Evolutionary conservation across 1,139 yeast genomes (phyloP), one percentile per base, ranked within the genome.

Genomic region (Kodamaea suecica): DNA sequence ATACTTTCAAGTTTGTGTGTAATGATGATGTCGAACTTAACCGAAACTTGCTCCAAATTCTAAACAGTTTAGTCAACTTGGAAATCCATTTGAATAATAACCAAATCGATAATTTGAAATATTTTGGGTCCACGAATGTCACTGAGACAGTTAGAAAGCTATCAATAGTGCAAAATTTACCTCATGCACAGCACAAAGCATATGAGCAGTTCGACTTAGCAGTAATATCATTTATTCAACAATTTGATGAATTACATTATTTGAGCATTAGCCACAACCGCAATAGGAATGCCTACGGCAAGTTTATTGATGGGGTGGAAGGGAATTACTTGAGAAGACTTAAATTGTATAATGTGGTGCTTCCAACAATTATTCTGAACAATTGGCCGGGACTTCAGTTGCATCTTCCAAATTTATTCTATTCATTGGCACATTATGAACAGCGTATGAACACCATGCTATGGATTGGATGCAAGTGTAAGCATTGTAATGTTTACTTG

Each of bases 391-490:
- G 11, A 5, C 27, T 57, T 71, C 33, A 62, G 61, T 1, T 83
- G 6, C 57, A 71, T 2, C 65, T 79, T 1, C 87, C 88, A 2
- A 75, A 78, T 6, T 63, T 80, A 33, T 53, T 84, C 38, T 76
- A 77, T 38, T 60, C 79, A 0, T 59, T 81, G 21, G 66, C 86
- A 0, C 74, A 85, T 40, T 84, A 82, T 53, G 92, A 83, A 44
- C 80, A 79, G 38, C 57, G 81, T 6, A 77, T 80, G 57, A 80
- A 84, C 37, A 82, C 80, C 41, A 44, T 83, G 35, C 54, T 84
- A 27, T 84, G 90, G 88, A 83, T 81, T 52, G 90, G 90, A 0
- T 83, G 92, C 53, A 70, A 70, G 36, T 83, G 94, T 51, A 41
- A 45, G 0, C 74, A 70, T 43, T 83, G 94, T 49, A 49, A 49